Evolutionary conservation across 306 rosid genomes (phyloP).

Genomic region (Canavalia ensiformis): DNA sequence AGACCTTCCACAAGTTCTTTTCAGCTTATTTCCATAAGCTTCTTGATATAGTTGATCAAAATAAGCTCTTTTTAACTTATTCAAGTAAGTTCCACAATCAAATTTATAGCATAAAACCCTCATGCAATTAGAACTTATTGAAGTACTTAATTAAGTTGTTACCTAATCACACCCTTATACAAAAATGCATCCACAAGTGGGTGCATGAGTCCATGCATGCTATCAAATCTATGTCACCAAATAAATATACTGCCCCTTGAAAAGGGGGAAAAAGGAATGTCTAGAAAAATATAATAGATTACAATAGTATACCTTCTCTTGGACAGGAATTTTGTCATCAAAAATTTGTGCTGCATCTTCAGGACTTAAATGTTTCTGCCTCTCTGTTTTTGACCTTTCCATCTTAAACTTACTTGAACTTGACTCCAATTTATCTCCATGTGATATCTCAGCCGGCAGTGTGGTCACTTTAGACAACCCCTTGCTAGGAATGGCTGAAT

Average conservation of each 20-base stretch:
- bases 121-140: too few species aligned
- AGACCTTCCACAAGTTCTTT: too few species aligned
- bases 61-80: too few species aligned
- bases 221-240: background rate
- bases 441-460: slow-evolving; percentile 59
- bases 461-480: slow-evolving; percentile 59
- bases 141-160: too few species aligned
- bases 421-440: slow-evolving; percentile 54
- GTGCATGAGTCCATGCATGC: too few species aligned
- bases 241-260: background rate
- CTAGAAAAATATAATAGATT: slow-evolving; percentile 17
- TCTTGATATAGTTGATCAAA: too few species aligned
- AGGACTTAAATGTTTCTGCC: slow-evolving; percentile 63
- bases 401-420: slow-evolving; percentile 60
- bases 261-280: slow-evolving; percentile 10
- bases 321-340: slow-evolving; percentile 64
- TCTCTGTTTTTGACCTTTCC: slow-evolving; percentile 83
- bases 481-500: slow-evolving; percentile 62
- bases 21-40: too few species aligned
- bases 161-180: too few species aligned
- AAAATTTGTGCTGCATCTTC: slow-evolving; percentile 87
- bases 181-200: too few species aligned
- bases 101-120: too few species aligned
- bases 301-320: slow-evolving; percentile 68
- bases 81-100: too few species aligned